Evolutionary conservation across 2,329 filamentous ascomycete genomes (phyloP).

Genomic region (Epichloe elymi): DNA sequence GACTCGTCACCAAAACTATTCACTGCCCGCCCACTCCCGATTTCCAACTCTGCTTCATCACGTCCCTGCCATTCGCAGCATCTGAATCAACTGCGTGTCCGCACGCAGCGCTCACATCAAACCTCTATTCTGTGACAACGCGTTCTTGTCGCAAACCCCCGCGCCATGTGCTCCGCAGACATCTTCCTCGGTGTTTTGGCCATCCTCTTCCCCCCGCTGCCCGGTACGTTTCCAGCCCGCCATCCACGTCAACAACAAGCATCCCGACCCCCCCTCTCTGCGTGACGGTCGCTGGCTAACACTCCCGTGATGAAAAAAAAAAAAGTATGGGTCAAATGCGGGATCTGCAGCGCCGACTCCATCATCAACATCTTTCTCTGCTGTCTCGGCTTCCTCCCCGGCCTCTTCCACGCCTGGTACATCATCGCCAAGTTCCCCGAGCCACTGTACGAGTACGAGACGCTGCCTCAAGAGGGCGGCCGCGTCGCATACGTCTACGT

Average conservation of each 20-base stretch:
- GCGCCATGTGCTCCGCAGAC: conserved; percentile 43
- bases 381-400: conserved; percentile 65
- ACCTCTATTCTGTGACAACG: no score
- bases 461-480: conserved; percentile 42
- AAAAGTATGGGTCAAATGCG: conserved; percentile 89
- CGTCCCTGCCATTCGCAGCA: no score
- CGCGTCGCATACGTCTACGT: conserved; percentile 71
- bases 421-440: conserved; percentile 90
- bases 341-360: conserved; percentile 83
- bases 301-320: background rate
- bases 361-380: conserved; percentile 92
- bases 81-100: no score
- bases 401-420: conserved; percentile 93
- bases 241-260: background rate
- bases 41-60: no score
- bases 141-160: background rate
- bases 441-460: conserved; percentile 54
- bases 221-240: conserved; percentile 29
- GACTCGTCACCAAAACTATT: no score
- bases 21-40: no score
- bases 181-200: conserved; percentile 39
- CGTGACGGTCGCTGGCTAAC: background rate
- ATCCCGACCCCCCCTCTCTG: no score
- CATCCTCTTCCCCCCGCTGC: conserved; percentile 22
- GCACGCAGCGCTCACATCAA: no score